phyloP scores from a whole-genome alignment of 176 grass and related monocot genomes.

The Avena eriantha region DNA sequence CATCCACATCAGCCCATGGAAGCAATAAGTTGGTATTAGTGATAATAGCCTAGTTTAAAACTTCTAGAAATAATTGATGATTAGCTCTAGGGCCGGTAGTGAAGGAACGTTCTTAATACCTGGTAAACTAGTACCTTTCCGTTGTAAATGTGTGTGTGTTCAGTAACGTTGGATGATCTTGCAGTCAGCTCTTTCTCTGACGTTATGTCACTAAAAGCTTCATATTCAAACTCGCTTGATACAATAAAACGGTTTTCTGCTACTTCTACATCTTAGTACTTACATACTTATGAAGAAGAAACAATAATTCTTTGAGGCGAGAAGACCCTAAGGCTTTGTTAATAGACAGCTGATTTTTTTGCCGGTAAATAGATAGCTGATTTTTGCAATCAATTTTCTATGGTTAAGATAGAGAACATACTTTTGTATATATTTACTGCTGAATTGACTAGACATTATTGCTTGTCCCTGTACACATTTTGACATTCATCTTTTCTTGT shows the following conservation, averaged over 20 bases:
- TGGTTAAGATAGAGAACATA: not conserved
- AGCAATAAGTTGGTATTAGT: not conserved
- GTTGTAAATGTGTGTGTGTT: not conserved
- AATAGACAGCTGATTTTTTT: not conserved
- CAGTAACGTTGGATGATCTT: not conserved
- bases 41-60: slow-evolving; percentile 2
- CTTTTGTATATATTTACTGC: not conserved
- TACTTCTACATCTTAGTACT: slow-evolving; percentile 2
- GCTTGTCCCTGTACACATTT: not conserved
- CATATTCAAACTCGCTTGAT: not conserved
- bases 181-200: not conserved
- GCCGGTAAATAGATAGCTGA: not conserved
- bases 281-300: not conserved
- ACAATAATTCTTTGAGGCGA: slow-evolving; percentile 7
- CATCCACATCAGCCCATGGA: not conserved
- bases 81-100: not conserved
- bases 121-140: not conserved
- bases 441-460: not conserved
- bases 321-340: not conserved
- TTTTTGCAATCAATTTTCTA: not conserved
- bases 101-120: not conserved
- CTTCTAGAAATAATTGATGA: not conserved
- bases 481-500: slow-evolving; percentile 25
- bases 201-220: not conserved
- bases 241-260: not conserved